Evolutionary conservation across 148 eudicot species (phyloP).

Genomic region (Chenopodium suecicum): DNA sequence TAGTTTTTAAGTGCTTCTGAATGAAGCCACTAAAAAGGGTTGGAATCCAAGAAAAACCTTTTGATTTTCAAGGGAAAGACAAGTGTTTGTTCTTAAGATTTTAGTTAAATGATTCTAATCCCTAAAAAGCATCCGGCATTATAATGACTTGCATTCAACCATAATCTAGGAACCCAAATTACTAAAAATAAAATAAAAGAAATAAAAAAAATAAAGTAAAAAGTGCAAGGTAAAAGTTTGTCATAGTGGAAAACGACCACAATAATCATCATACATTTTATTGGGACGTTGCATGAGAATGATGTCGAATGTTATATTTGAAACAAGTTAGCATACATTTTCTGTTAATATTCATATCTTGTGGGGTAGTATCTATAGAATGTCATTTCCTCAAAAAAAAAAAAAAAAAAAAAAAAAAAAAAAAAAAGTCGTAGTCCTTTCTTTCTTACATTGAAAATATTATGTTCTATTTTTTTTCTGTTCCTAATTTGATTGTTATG

Average conservation of each 20-base stretch:
- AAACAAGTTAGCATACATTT: neutral
- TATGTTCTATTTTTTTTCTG: too few species aligned
- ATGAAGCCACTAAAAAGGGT: neutral
- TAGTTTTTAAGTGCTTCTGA: neutral
- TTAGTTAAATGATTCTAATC: neutral
- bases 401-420: too few species aligned
- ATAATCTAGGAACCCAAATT: neutral
- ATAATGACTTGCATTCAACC: constrained; percentile 9
- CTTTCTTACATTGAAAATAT: too few species aligned
- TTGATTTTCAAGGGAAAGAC: neutral
- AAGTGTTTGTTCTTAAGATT: too few species aligned
- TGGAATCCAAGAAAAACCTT: constrained; percentile 15
- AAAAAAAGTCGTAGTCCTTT: neutral
- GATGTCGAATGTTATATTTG: constrained; percentile 5
- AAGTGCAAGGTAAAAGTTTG: neutral
- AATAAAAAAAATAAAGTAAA: neutral
- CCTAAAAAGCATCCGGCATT: constrained; percentile 13
- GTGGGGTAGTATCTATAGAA: neutral
- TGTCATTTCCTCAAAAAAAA: neutral
- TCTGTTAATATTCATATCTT: neutral
- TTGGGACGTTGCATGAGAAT: constrained; percentile 18
- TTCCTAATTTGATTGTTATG: too few species aligned
- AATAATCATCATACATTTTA: neutral
- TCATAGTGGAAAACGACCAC: neutral
- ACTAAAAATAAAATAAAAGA: too few species aligned